phyloP scores from a whole-genome alignment of 495 filamentous ascomycete genomes.

The Daldinia vernicosa region DNA sequence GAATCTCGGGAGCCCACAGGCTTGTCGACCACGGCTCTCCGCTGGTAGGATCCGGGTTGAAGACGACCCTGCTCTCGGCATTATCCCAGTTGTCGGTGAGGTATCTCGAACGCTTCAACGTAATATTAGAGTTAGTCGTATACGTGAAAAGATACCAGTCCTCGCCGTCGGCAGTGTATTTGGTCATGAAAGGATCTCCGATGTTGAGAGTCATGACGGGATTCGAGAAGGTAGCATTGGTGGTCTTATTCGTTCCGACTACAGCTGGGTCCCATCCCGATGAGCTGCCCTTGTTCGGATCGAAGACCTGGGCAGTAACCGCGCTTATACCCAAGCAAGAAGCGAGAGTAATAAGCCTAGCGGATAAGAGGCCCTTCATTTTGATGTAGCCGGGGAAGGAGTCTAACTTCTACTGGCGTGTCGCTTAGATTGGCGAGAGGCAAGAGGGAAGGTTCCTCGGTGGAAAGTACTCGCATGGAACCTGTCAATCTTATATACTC shows the following conservation, averaged over 20 bases:
- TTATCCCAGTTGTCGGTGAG: slow-evolving; percentile 55
- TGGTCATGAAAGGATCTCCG: slow-evolving; percentile 43
- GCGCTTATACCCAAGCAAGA: slow-evolving; percentile 25
- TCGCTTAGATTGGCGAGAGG: not conserved
- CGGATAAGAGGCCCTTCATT: slow-evolving; percentile 33
- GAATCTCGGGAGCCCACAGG: slow-evolving; percentile 61
- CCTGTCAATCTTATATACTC: slow-evolving; percentile 26
- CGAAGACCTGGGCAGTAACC: slow-evolving; percentile 41
- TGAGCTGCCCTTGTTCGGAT: slow-evolving; percentile 39
- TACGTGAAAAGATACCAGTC: slow-evolving; percentile 51
- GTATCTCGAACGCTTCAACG: slow-evolving; percentile 46
- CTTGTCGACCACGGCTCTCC: slow-evolving; percentile 56
- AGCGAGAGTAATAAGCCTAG: slow-evolving; percentile 20
- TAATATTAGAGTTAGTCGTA: slow-evolving; percentile 46
- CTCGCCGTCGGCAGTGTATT: slow-evolving; percentile 40
- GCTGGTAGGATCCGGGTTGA: slow-evolving; percentile 48
- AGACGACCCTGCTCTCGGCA: slow-evolving; percentile 52
- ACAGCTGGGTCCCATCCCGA: slow-evolving; percentile 37
- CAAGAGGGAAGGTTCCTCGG: not conserved
- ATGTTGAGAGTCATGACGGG: slow-evolving; percentile 47
- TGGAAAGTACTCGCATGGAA: slow-evolving; percentile 7
- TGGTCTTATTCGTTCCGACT: slow-evolving; percentile 47
- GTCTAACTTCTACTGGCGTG: slow-evolving; percentile 1
- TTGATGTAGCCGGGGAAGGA: slow-evolving; percentile 12
- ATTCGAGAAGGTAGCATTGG: slow-evolving; percentile 48